Evolutionary conservation across 495 filamentous ascomycete genomes (phyloP).

Genomic region (Penicillium bialowiezense): DNA sequence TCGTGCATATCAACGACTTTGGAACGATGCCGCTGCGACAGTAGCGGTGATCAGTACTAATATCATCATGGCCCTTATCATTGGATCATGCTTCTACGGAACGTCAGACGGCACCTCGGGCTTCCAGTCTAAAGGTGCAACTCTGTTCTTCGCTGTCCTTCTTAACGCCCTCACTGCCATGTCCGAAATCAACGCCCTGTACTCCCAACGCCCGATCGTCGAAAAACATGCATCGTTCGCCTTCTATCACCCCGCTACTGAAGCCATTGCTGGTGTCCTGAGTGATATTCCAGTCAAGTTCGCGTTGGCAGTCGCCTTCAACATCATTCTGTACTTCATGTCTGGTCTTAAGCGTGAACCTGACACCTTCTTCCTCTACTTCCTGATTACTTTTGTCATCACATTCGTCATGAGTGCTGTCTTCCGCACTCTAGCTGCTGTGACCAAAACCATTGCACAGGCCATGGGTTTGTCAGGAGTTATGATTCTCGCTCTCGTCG

Average conservation of each 20-base stretch:
- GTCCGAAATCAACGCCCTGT: conserved; percentile 56
- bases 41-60: conserved; percentile 70
- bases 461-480: conserved; percentile 44
- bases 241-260: conserved; percentile 57
- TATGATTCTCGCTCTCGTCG: conserved; percentile 38
- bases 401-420: conserved; percentile 54
- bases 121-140: conserved; percentile 70
- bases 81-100: conserved; percentile 81
- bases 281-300: conserved; percentile 55
- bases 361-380: conserved; percentile 55
- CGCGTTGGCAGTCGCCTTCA: conserved; percentile 39
- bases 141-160: conserved; percentile 85
- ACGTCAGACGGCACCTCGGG: conserved; percentile 54
- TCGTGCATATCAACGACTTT: conserved; percentile 52
- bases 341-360: conserved; percentile 41
- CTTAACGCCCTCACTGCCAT: conserved; percentile 48
- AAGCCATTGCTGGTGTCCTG: conserved; percentile 52
- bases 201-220: conserved; percentile 55
- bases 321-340: conserved; percentile 54
- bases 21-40: conserved; percentile 66
- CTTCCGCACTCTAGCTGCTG: conserved; percentile 44
- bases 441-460: conserved; percentile 43
- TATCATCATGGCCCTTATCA: conserved; percentile 70
- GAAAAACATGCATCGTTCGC: conserved; percentile 59
- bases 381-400: conserved; percentile 47